These are phyloP conservation scores for Saprolegnia parasitica DNA, from an alignment of 352 stramenopile species.

Conservation along the genomic window DNA sequence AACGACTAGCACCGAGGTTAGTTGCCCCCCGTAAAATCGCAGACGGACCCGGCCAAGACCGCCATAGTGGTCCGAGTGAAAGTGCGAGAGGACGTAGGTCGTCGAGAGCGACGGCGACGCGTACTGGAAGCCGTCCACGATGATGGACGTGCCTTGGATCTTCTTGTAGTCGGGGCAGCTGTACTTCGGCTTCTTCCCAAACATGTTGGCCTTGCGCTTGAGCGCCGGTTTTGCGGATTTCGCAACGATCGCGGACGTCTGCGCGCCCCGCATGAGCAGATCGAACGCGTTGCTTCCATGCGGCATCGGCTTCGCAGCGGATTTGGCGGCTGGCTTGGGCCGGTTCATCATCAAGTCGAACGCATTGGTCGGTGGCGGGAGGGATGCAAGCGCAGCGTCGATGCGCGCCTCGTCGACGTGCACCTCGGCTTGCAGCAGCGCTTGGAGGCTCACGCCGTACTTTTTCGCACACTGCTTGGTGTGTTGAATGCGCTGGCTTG, in stretches of 20 bases:
- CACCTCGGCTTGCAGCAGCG: constrained; percentile 34
- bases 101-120: constrained; percentile 64
- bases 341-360: constrained; percentile 81
- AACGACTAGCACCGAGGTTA: constrained; percentile 48
- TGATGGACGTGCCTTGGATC: constrained; percentile 74
- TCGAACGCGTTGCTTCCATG: background rate
- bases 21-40: background rate
- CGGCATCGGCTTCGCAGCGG: background rate
- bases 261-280: background rate
- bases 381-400: constrained; percentile 1
- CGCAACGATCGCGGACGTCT: constrained; percentile 9
- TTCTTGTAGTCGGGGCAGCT: constrained; percentile 74
- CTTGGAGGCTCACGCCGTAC: constrained; percentile 52
- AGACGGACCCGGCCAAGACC: constrained; percentile 72
- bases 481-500: constrained; percentile 60
- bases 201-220: constrained; percentile 24
- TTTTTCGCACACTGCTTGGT: constrained; percentile 69
- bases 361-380: constrained; percentile 43
- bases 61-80: constrained; percentile 96
- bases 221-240: constrained; percentile 17
- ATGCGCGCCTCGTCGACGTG: background rate
- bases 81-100: constrained; percentile 96
- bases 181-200: constrained; percentile 3
- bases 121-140: constrained; percentile 86
- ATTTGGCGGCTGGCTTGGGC: constrained; percentile 36